Evolutionary conservation across 129 eudicot species (phyloP).

Genomic region (Helianthus annuus): HanXRQr2.0-SUNRISE NC_035435.2:111468232-111468731

Average conservation of each 20-base stretch:
- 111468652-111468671: neutral
- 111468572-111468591: neutral
- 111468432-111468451: neutral
- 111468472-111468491: neutral
- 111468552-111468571: neutral
- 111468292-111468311: neutral
- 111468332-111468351: neutral
- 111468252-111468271: slow-evolving; percentile 1
- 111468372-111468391: neutral
- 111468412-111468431: slow-evolving; percentile 4
- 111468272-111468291: neutral
- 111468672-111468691: neutral
- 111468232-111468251: slow-evolving; percentile 12
- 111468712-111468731: neutral
- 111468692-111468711: neutral
- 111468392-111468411: slow-evolving; percentile 6
- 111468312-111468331: neutral
- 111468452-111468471: neutral
- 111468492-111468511: slow-evolving; percentile 1
- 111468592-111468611: neutral
- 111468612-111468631: neutral
- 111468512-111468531: neutral
- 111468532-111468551: neutral
- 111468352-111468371: neutral
- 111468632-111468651: neutral